Conservation (phyloP, 306 rosid species). For the Castanea sativa region DNA sequence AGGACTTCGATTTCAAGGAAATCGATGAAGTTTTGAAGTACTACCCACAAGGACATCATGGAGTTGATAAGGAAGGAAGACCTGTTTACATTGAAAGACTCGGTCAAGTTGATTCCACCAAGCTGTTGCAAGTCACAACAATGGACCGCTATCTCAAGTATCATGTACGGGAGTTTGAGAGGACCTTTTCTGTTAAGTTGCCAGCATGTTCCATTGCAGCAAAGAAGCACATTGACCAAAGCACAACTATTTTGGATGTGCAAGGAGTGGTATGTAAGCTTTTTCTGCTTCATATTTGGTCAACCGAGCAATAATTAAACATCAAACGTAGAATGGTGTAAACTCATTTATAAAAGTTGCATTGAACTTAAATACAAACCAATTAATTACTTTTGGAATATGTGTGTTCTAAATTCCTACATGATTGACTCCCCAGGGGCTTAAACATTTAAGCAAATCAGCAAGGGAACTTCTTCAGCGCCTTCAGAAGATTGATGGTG, state of each 20-base stretch:
- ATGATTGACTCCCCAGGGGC: slow-evolving; percentile 48
- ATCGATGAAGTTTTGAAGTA: slow-evolving; percentile 72
- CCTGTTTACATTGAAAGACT: slow-evolving; percentile 89
- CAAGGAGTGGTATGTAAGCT: slow-evolving; percentile 79
- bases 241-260: slow-evolving; percentile 94
- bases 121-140: slow-evolving; percentile 85
- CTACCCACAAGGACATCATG: slow-evolving; percentile 98
- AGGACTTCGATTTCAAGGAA: slow-evolving; percentile 90
- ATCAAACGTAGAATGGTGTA: background rate
- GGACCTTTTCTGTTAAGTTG: slow-evolving; percentile 66
- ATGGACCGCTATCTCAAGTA: slow-evolving; percentile 83
- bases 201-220: slow-evolving; percentile 91
- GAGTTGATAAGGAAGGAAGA: slow-evolving; percentile 84
- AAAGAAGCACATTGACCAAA: slow-evolving; percentile 86
- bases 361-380: no score
- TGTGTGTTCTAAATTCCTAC: background rate
- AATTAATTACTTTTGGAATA: background rate
- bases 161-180: slow-evolving; percentile 86
- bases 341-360: background rate
- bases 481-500: slow-evolving; percentile 94
- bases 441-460: slow-evolving; percentile 72
- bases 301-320: background rate
- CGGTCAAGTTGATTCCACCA: slow-evolving; percentile 77
- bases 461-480: slow-evolving; percentile 84
- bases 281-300: background rate